Percentiles rank a stretch among this genome's conserved stretches.
phyloP scores from a whole-genome alignment of 129 eudicot genomes.

The Flaveria trinervia region DNA sequence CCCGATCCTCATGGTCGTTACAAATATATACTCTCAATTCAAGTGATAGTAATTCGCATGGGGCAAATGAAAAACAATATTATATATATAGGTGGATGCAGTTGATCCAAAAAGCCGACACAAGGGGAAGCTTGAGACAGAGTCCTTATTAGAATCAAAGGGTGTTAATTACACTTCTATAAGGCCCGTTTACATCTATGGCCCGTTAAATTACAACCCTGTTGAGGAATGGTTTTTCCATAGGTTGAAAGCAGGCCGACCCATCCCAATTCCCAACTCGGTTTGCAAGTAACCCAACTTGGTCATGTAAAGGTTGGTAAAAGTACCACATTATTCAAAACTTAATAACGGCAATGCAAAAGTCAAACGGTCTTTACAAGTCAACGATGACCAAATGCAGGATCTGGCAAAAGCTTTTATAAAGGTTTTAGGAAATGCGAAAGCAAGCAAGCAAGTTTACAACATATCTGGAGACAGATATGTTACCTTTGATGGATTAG shows the following conservation, averaged over 20 bases:
- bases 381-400: constrained; percentile 44
- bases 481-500: constrained; percentile 97
- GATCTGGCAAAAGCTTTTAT: constrained; percentile 86
- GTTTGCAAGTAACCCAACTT: constrained; percentile 84
- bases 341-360: background rate
- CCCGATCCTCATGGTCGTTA: background rate
- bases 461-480: constrained; percentile 94
- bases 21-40: too few relatives aligned
- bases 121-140: constrained; percentile 98
- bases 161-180: constrained; percentile 86
- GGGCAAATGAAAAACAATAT: background rate
- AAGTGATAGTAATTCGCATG: too few relatives aligned
- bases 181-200: constrained; percentile 95
- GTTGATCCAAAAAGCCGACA: constrained; percentile 99
- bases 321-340: background rate
- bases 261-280: constrained; percentile 89
- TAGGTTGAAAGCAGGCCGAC: constrained; percentile 90
- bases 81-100: constrained; percentile 62
- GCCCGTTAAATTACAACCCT: constrained; percentile 97
- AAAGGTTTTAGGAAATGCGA: constrained; percentile 79
- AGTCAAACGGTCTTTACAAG: constrained; percentile 11
- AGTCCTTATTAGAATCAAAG: constrained; percentile 62
- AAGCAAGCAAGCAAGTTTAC: constrained; percentile 85
- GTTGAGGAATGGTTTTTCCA: constrained; percentile 99
- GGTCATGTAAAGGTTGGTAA: constrained; percentile 95